These are phyloP conservation scores for Talaromyces verruculosus DNA, from an alignment of 2,329 filamentous ascomycete species.

Conservation along the genomic window DNA sequence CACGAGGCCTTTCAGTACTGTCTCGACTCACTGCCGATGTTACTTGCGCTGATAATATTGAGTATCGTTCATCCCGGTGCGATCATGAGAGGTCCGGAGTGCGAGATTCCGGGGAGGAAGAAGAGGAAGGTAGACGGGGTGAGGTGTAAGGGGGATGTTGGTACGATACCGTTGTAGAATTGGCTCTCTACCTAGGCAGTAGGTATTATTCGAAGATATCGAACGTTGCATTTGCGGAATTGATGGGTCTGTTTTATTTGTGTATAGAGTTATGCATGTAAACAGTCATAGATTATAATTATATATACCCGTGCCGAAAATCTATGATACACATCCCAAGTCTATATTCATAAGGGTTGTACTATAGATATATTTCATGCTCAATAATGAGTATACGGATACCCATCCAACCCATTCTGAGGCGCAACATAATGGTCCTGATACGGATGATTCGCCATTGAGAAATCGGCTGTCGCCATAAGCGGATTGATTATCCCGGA, in stretches of 20 bases:
- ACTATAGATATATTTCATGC: neutral
- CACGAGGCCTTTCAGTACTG: conserved; percentile 58
- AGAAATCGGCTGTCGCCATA: conserved; percentile 71
- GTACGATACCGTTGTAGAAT: neutral
- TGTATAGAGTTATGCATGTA: neutral
- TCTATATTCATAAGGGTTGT: neutral
- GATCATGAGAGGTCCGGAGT: conserved; percentile 45
- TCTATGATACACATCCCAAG: neutral
- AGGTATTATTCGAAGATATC: neutral
- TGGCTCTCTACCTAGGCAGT: neutral
- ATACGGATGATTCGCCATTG: conserved; percentile 75
- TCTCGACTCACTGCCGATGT: conserved; percentile 59
- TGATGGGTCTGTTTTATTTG: neutral
- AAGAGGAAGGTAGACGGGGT: neutral
- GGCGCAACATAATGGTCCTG: conserved; percentile 77
- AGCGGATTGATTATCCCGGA: conserved; percentile 67
- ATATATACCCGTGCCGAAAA: neutral
- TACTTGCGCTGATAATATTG: conserved; percentile 47
- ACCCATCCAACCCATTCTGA: conserved; percentile 37
- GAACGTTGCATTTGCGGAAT: neutral
- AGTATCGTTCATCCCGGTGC: conserved; percentile 52
- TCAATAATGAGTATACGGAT: conserved; percentile 25
- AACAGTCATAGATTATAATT: no score
- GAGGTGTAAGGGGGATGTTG: neutral
- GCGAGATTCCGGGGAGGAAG: conserved; percentile 44